phyloP scores from a whole-genome alignment of 169 alveolate genomes.

The Eimeria maxima region DNA sequence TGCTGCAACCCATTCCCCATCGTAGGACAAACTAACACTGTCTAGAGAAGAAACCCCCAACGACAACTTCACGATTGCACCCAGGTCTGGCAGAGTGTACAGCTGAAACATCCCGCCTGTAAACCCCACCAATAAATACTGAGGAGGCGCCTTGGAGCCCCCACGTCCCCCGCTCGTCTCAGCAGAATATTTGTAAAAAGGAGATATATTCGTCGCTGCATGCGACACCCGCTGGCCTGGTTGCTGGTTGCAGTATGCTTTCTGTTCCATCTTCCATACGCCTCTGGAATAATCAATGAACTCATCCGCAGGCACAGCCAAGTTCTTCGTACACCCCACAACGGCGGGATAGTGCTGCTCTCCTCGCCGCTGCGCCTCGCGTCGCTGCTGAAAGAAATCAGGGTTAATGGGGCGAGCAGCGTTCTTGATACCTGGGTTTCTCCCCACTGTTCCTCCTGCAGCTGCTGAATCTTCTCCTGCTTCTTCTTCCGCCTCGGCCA shows the following conservation, averaged over 20 bases:
- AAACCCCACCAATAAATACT: slow-evolving; percentile 76
- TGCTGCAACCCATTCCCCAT: slow-evolving; percentile 96
- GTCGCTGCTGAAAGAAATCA: slow-evolving; percentile 26
- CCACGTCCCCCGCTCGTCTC: background rate
- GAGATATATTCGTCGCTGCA: slow-evolving; percentile 5
- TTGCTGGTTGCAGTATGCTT: slow-evolving; percentile 67
- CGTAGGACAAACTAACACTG: slow-evolving; percentile 80
- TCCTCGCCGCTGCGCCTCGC: background rate
- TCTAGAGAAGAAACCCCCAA: slow-evolving; percentile 79
- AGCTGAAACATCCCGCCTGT: slow-evolving; percentile 83
- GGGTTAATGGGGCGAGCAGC: slow-evolving; percentile 36
- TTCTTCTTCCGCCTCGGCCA: slow-evolving; percentile 35
- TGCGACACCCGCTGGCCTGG: slow-evolving; percentile 35
- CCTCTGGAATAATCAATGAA: slow-evolving; percentile 47
- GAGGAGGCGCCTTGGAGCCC: slow-evolving; percentile 21
- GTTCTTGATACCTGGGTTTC: background rate
- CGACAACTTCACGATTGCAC: slow-evolving; percentile 62
- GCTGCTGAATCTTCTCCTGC: background rate
- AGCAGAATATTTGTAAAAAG: background rate
- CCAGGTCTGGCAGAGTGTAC: slow-evolving; percentile 72
- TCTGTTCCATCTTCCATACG: slow-evolving; percentile 44
- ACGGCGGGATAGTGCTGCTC: background rate
- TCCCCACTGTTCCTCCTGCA: background rate
- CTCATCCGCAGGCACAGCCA: background rate
- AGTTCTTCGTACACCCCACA: background rate